Evolutionary conservation across 2,329 filamentous ascomycete species (phyloP), one percentile per base, ranked within the genome.

Genomic region (Helotiales sp.): DNA sequence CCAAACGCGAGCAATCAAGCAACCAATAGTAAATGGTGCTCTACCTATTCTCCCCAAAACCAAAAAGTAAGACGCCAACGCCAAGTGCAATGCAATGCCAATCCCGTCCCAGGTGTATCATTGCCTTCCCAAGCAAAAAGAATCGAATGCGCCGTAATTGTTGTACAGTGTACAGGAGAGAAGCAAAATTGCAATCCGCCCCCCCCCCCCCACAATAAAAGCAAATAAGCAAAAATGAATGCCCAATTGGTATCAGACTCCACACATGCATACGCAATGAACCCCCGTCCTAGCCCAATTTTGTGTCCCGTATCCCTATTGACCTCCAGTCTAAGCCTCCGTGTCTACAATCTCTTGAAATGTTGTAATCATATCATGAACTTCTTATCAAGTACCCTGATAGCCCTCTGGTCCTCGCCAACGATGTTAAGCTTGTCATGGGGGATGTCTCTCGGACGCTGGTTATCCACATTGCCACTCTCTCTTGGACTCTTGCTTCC

Each of bases 311-410:
- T n/a, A n/a, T n/a, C n/a, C n/a, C n/a, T n/a, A n/a, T n/a, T n/a
- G n/a, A n/a, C n/a, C n/a, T n/a, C n/a, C n/a, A n/a, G n/a, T n/a
- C n/a, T n/a, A n/a, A n/a, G n/a, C n/a, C n/a, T n/a, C n/a, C n/a
- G n/a, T 52, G 17, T 52, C n/a, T 38, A 38, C 33, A 31, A 3
- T 27, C 13, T 13, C 1, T 50, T 2, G 8, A 10, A 10, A 22
- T 5, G 25, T n/a, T 17, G 4, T 24, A n/a, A 49, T 52, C 34
- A 52, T 12, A 59, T 52, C 53, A 55, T 55, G 65, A 83, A 83
- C 65, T 82, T 82, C 62, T 79, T 77, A 71, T 91, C 84, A 50
- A 91, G 75, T 69, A 89, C 85, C 62, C 84, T 79, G 46, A 90
- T 71, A 1, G 86, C 86, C 63, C 86, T 78, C 60, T 80, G 81